These are phyloP conservation scores for Casuarina equisetifolia DNA, from an alignment of 306 rosid species.

Conservation along the genomic window DNA sequence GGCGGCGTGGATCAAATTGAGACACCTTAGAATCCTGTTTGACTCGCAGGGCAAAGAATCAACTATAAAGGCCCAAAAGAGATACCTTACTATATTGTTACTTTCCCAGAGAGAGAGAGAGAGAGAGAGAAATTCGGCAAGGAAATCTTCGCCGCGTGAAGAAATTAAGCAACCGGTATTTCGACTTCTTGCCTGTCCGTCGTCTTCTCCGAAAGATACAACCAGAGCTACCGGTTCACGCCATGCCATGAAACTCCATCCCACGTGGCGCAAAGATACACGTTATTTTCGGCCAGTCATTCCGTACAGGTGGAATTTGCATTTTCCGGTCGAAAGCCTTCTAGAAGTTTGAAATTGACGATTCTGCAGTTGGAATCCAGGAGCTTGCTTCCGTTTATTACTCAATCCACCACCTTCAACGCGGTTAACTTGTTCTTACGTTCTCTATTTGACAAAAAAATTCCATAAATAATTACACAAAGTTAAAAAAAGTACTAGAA, in stretches of 20 bases:
- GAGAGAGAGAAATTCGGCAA: not conserved
- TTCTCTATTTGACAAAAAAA: too few relatives aligned
- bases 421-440: too few relatives aligned
- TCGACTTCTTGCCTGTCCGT: not conserved
- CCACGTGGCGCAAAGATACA: not conserved
- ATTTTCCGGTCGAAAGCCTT: not conserved
- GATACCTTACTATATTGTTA: constrained; percentile 1
- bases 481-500: too few relatives aligned
- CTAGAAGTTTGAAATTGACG: not conserved
- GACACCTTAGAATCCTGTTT: not conserved
- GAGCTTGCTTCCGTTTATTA: not conserved
- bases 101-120: not conserved
- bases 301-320: not conserved
- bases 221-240: not conserved
- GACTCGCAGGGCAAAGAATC: not conserved
- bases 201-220: not conserved
- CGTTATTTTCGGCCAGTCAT: not conserved
- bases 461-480: too few relatives aligned
- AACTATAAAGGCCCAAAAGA: not conserved
- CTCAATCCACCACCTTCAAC: not conserved
- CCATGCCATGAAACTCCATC: not conserved
- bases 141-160: not conserved
- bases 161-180: not conserved
- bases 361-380: not conserved
- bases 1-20: too few relatives aligned